A percentile compares a stretch with the other conserved stretches of the same genome.
phyloP scores from a whole-genome alignment of 176 grass and related monocot species.

The Pharus latifolius region DNA sequence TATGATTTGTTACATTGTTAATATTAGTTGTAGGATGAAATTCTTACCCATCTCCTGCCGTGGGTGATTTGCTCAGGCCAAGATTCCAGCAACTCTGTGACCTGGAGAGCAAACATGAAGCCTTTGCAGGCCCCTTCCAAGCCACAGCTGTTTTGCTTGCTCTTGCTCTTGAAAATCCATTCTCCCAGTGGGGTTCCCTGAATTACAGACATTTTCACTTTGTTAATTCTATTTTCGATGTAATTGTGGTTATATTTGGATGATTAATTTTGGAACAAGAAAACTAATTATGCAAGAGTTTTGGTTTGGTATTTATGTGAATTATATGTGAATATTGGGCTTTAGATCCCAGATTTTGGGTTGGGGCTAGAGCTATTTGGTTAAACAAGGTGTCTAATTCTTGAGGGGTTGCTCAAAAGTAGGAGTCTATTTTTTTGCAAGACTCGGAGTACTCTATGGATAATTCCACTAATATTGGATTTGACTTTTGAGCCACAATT shows the following conservation, averaged over 20 bases:
- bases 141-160: conserved; percentile 44
- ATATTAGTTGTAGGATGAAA: background rate
- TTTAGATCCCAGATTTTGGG: too few relatives aligned
- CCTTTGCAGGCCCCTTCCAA: conserved; percentile 54
- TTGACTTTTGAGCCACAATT: too few relatives aligned
- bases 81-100: conserved; percentile 50
- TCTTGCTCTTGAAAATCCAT: conserved; percentile 84
- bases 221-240: background rate
- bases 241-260: too few relatives aligned
- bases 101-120: conserved; percentile 57
- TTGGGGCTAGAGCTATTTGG: too few relatives aligned
- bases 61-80: conserved; percentile 64
- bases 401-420: too few relatives aligned
- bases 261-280: background rate
- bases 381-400: too few relatives aligned
- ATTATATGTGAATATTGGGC: too few relatives aligned
- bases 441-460: too few relatives aligned
- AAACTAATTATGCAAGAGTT: too few relatives aligned
- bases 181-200: conserved; percentile 43
- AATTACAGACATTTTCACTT: background rate
- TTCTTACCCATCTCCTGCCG: conserved; percentile 61
- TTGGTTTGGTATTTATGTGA: too few relatives aligned
- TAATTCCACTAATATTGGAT: too few relatives aligned
- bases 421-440: too few relatives aligned
- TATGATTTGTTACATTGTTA: background rate